Conservation (phyloP, 2,329 filamentous ascomycete genomes). For the Fusarium luffae region DNA sequence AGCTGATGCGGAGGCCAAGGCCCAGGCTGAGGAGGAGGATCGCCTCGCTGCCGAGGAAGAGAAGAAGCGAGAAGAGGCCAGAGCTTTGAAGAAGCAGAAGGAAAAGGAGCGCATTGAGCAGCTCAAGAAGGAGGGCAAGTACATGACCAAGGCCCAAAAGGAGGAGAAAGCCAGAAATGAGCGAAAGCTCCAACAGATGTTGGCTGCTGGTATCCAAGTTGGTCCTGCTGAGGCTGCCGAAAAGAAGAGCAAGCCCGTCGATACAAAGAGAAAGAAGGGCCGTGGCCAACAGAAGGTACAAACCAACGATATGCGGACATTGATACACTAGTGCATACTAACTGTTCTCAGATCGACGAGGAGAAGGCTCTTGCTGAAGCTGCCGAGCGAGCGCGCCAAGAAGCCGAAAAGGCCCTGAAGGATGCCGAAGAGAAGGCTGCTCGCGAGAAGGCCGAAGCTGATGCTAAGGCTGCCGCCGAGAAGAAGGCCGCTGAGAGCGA, state of each 20-base stretch:
- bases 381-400: slow-evolving; percentile 73
- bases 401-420: slow-evolving; percentile 74
- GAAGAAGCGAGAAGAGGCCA: slow-evolving; percentile 77
- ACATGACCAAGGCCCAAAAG: slow-evolving; percentile 85
- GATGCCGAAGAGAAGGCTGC: slow-evolving; percentile 71
- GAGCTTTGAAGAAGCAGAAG: slow-evolving; percentile 82
- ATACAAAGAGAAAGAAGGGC: slow-evolving; percentile 83
- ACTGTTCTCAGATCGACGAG: slow-evolving; percentile 70
- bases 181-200: slow-evolving; percentile 85
- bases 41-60: slow-evolving; percentile 72
- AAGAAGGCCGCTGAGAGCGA: slow-evolving; percentile 69
- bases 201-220: slow-evolving; percentile 80
- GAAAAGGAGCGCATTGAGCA: slow-evolving; percentile 89
- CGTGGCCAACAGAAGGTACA: slow-evolving; percentile 66
- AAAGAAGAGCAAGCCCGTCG: slow-evolving; percentile 82
- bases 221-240: slow-evolving; percentile 68
- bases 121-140: slow-evolving; percentile 88
- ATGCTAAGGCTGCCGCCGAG: slow-evolving; percentile 64
- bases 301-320: background rate
- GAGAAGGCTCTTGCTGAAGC: slow-evolving; percentile 82
- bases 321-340: slow-evolving; percentile 5
- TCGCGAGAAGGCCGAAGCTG: slow-evolving; percentile 66
- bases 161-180: slow-evolving; percentile 84
- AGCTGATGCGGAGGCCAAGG: slow-evolving; percentile 70
- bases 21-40: slow-evolving; percentile 73